These are phyloP conservation scores for Cicer yamashitae DNA, from an alignment of 306 rosid genomes.

Conservation along the genomic window DNA sequence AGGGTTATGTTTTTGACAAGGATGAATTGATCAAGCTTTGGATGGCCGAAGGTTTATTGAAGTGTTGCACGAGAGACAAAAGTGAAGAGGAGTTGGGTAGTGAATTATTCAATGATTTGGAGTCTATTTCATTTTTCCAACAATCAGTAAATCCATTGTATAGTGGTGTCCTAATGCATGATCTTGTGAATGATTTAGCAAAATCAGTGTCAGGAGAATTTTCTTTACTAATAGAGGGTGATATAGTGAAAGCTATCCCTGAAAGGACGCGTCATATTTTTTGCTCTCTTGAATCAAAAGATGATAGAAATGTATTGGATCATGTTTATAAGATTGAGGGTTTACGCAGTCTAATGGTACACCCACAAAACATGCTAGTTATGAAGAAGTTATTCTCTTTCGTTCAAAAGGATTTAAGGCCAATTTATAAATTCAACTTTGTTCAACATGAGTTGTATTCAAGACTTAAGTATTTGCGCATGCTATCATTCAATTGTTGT, in stretches of 20 bases:
- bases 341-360: conserved; percentile 2
- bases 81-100: conserved; percentile 51
- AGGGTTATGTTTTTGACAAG: background rate
- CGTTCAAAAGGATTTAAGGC: too few relatives aligned
- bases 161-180: conserved; percentile 44
- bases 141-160: background rate
- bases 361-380: background rate
- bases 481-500: background rate
- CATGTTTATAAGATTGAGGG: background rate
- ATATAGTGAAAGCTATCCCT: background rate
- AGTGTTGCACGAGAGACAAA: background rate
- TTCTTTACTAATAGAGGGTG: background rate
- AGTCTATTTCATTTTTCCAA: conserved; percentile 56
- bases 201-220: conserved; percentile 46
- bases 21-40: conserved; percentile 8
- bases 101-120: conserved; percentile 47
- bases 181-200: conserved; percentile 57
- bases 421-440: background rate
- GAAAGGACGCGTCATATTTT: conserved; percentile 31
- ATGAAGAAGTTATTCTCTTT: too few relatives aligned
- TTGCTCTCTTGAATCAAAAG: fast-evolving
- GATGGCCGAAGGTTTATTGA: conserved; percentile 47
- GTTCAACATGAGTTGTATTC: background rate
- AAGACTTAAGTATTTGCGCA: background rate
- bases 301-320: background rate